Conservation (phyloP, 2,329 filamentous ascomycete genomes). For the Pestalotiopsis sp. region DNA sequence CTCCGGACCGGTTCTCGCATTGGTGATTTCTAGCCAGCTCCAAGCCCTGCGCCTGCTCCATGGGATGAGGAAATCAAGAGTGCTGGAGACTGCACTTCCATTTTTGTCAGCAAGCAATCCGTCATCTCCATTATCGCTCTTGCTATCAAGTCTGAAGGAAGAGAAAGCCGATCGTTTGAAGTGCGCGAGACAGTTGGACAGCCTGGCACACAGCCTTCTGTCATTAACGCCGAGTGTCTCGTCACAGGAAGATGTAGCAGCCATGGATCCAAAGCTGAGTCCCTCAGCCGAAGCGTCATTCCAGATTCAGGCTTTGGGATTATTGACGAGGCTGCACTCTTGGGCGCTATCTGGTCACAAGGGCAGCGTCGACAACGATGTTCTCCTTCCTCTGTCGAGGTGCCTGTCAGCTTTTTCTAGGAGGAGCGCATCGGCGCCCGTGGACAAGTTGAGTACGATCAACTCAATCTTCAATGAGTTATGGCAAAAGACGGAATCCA, state of each 20-base stretch:
- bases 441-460: constrained; percentile 42
- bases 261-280: constrained; percentile 54
- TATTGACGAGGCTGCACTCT: constrained; percentile 64
- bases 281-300: constrained; percentile 61
- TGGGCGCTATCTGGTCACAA: constrained; percentile 66
- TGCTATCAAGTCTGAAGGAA: constrained; percentile 49
- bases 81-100: constrained; percentile 60
- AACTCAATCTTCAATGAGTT: constrained; percentile 37
- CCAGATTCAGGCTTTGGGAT: constrained; percentile 64
- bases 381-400: constrained; percentile 65
- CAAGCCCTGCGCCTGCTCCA: constrained; percentile 67
- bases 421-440: constrained; percentile 41
- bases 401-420: constrained; percentile 65
- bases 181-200: constrained; percentile 66
- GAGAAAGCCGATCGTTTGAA: constrained; percentile 55
- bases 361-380: constrained; percentile 63
- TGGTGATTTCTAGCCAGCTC: constrained; percentile 67
- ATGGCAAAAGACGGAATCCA: constrained; percentile 39
- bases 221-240: constrained; percentile 70
- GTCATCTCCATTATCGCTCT: constrained; percentile 61
- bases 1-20: constrained; percentile 46
- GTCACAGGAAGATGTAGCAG: constrained; percentile 59
- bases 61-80: constrained; percentile 58
- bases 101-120: constrained; percentile 54
- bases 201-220: constrained; percentile 65